A percentile compares a stretch with the other conserved stretches of the same genome.
phyloP scores from a whole-genome alignment of 2,329 filamentous ascomycete species.

The Aspergillus neotritici region DNA sequence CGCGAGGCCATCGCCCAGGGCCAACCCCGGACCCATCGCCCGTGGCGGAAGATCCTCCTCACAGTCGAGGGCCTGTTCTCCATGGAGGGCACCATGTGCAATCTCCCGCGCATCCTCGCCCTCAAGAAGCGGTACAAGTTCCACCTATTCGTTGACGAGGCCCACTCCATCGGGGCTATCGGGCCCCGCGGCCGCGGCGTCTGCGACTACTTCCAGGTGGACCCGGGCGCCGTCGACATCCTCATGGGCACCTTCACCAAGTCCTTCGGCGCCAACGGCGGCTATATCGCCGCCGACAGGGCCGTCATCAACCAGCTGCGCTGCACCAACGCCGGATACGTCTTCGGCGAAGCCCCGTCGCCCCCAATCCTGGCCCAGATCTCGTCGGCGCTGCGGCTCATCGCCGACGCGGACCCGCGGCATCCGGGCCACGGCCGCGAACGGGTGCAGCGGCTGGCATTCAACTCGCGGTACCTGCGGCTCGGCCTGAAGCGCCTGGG shows the following conservation, averaged over 20 bases:
- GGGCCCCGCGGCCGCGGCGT: conserved; percentile 85
- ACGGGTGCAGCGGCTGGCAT: conserved; percentile 84
- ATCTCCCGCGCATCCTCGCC: conserved; percentile 73
- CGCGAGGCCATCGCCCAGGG: conserved; percentile 89
- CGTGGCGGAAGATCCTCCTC: conserved; percentile 97
- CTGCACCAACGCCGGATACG: conserved; percentile 71
- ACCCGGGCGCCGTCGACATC: conserved; percentile 79
- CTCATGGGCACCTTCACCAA: conserved; percentile 97
- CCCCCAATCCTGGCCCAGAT: conserved; percentile 88
- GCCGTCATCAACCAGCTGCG: conserved; percentile 83
- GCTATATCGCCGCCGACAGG: conserved; percentile 85
- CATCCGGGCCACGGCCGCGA: conserved; percentile 84
- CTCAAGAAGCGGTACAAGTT: conserved; percentile 96
- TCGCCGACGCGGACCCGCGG: conserved; percentile 65
- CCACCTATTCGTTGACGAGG: conserved; percentile 87
- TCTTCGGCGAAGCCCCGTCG: conserved; percentile 77
- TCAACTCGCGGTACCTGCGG: conserved; percentile 92
- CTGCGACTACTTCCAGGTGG: conserved; percentile 89
- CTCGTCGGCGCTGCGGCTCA: conserved; percentile 72
- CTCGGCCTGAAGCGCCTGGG: conserved; percentile 89
- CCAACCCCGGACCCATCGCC: conserved; percentile 87
- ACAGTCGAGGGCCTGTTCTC: conserved; percentile 94
- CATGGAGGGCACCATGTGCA: conserved; percentile 97
- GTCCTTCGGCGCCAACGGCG: conserved; percentile 93
- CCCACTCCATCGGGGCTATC: conserved; percentile 86